These are phyloP conservation scores for Magnaporthiopsis poae DNA, from an alignment of 2,329 filamentous ascomycete species.

Conservation along the genomic window DNA sequence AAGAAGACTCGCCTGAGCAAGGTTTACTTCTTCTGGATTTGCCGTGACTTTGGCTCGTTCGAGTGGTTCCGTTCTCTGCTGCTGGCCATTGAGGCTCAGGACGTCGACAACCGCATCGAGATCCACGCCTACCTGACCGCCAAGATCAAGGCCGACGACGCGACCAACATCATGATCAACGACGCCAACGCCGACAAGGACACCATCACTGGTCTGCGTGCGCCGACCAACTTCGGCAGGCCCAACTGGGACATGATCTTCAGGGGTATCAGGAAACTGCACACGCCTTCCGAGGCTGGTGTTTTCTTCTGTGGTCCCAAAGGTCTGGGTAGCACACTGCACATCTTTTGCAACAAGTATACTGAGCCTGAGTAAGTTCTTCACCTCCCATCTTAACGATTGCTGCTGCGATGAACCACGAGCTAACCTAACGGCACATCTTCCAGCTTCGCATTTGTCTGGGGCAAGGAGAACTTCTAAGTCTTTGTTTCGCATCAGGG, in stretches of 20 bases:
- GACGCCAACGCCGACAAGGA: conserved; percentile 76
- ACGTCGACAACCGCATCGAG: conserved; percentile 74
- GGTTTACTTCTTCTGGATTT: conserved; percentile 90
- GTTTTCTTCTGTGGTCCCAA: conserved; percentile 84
- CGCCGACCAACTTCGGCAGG: conserved; percentile 75
- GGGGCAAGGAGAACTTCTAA: conserved; percentile 64
- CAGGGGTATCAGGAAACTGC: conserved; percentile 69
- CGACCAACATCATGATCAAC: conserved; percentile 88
- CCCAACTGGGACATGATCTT: conserved; percentile 91
- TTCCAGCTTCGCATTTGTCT: conserved; percentile 52
- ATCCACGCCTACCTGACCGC: conserved; percentile 83
- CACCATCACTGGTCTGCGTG: conserved; percentile 70
- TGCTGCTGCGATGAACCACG: conserved; percentile 8
- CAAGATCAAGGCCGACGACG: conserved; percentile 76
- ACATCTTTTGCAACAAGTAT: conserved; percentile 82
- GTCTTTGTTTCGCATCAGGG: conserved; percentile 5
- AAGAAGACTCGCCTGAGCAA: conserved; percentile 70
- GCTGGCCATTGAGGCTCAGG: conserved; percentile 76
- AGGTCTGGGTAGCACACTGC: conserved; percentile 63
- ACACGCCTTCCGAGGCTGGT: conserved; percentile 61
- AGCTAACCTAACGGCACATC: conserved; percentile 17
- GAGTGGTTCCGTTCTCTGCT: conserved; percentile 83
- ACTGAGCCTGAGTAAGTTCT: conserved; percentile 64
- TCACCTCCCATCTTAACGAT: not conserved
- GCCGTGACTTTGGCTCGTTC: conserved; percentile 76